Evolutionary conservation across 345 rosid species (phyloP), one percentile per base, ranked within the genome.

Genomic region (Heritiera littoralis): DNA sequence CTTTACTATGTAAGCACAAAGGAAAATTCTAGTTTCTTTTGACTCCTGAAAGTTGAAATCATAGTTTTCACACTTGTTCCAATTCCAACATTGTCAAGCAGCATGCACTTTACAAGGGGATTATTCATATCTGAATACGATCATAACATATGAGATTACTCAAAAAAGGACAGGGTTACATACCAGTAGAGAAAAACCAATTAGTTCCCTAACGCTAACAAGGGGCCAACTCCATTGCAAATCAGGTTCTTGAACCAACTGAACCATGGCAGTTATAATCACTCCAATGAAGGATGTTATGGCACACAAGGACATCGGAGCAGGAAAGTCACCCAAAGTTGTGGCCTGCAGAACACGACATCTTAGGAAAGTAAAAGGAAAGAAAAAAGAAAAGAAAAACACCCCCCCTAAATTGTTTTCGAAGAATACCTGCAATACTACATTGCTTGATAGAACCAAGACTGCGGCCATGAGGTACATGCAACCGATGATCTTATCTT

Each of bases 251-350:
- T 88, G 85, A 30, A 89, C 41, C 51, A 92, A 49, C 46, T 90
- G 86, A 13, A 87, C 85, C 43, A 78, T 32, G n/a, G 86, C 85
- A 59, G 98, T 91, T 72, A 84, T 84, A 77, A 91, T 23, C 64
- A 88, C 89, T 51, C 98, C 99, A 3, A 94, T 83, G 66, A 93
- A 80, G 11, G 97, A 90, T 58, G 94, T 91, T 78, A 90, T 83
- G 18, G 93, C 96, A 80, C 88, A 89, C 77, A 94, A 65, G 0
- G 98, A 94, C 66, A 93, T 88, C 0, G 99, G 99, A n/a, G 98
- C 99, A 0, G 97, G 96, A 83, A 97, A 94, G 69, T 91, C 91
- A 10, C 81, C 86, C 85, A 94, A 80, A 51, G 97, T 80, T 3
- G 87, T 48, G 2, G 98, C 98, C 98, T 96, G 84, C 15, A 23